phyloP scores from a whole-genome alignment of 768 basidiomycete species.

The Leucocoprinus leucothites region DNA sequence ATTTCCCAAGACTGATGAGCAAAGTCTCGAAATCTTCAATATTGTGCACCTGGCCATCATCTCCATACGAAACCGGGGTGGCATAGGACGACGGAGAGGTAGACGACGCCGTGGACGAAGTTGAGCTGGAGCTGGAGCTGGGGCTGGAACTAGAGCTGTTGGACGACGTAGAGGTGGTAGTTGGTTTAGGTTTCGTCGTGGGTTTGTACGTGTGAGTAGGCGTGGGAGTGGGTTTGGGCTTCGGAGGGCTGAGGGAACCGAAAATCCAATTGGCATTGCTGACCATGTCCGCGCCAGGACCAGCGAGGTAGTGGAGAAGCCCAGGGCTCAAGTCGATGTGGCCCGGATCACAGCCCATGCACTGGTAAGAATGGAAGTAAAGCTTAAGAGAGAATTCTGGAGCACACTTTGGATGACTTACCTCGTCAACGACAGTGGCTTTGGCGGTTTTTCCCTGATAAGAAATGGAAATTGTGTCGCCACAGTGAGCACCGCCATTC shows the following conservation, averaged over 20 bases:
- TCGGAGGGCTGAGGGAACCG: constrained; percentile 21
- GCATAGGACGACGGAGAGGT: not conserved
- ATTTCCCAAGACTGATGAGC: constrained; percentile 1
- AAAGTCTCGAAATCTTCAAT: constrained; percentile 1
- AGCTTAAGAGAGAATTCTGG: not conserved
- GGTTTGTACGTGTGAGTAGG: constrained; percentile 18
- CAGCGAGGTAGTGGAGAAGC: constrained; percentile 42
- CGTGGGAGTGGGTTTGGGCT: constrained; percentile 17
- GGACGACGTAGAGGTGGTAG: constrained; percentile 14
- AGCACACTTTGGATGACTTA: constrained; percentile 17
- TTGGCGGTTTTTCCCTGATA: constrained; percentile 32
- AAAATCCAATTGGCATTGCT: constrained; percentile 40
- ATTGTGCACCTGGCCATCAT: constrained; percentile 7
- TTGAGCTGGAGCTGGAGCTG: not conserved
- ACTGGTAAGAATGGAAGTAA: constrained; percentile 24
- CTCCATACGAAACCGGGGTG: not conserved
- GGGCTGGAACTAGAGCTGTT: not conserved
- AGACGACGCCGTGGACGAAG: constrained; percentile 2
- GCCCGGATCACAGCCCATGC: constrained; percentile 32
- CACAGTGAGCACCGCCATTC: constrained; percentile 38
- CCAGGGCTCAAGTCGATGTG: constrained; percentile 45
- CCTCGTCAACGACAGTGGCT: constrained; percentile 44
- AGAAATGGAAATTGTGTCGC: constrained; percentile 40
- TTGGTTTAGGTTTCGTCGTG: constrained; percentile 15
- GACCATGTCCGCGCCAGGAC: constrained; percentile 25